Base-by-base conservation (phyloP, 345 rosid genomes). In the Salix koriyanagi region DNA sequence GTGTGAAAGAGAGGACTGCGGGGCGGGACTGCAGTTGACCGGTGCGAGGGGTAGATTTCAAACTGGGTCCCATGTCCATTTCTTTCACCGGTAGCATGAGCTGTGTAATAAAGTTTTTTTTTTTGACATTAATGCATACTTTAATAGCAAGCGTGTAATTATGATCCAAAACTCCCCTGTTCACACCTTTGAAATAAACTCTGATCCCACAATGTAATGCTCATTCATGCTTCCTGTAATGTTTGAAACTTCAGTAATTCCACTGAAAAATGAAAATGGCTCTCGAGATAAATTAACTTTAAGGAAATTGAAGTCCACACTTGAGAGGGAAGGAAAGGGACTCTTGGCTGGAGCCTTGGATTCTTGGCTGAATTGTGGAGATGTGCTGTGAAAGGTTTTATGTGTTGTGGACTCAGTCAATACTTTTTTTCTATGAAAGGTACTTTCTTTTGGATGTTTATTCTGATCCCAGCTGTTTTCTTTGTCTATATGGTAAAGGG, bases 391-490 rank as follows among this genome's bases (percentile, higher is more conserved):
- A 46, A 79, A 80, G 78, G 69, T 62, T 76, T 80, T 83, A 76
- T 87, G 82, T 74, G 39, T 79, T 84, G 92, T 88, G 91, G 94
- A 91, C 88, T 88, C 90, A 50, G 79, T 77, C 89, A 70, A 73
- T 82, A 73, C 80, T 81, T 85, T 84, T 75, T 79, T 5, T 71
- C 79, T 69, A 74, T 77, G 69, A 80, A 89, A 89, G 94, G 91
- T 88, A 70, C 72, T 78, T 64, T 78, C 73, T 80, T 83, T 78
- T 32, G 67, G 67, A 34, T 68, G 11, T 19, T 39, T 56, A 68
- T 81, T 79, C 85, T 75, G 73, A 78, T 82, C 77, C 73, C 70
- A 64, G 79, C 79, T 75, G 60, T 72, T 68, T 60, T 68, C 77
- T 76, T 77, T 73, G 69, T 71, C 81, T 39, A 32, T 75, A 72